These are phyloP conservation scores for Phylloporus sp. DNA, from an alignment of 768 basidiomycete genomes.

Conservation along the genomic window DNA sequence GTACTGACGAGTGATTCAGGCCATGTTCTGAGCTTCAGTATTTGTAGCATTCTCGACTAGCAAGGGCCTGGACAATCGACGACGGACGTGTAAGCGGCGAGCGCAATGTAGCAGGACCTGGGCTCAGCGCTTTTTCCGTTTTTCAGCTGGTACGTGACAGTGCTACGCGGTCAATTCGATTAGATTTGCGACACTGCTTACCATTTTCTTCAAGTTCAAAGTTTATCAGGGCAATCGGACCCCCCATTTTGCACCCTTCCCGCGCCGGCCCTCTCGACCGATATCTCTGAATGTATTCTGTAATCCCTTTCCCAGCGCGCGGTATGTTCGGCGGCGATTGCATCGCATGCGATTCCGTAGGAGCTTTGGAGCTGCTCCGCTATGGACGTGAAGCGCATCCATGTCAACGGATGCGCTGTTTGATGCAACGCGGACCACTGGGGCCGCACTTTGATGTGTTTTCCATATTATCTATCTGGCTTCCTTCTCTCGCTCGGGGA, in stretches of 20 bases:
- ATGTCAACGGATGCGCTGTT: too few species aligned
- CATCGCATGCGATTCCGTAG: neutral
- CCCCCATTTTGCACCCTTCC: neutral
- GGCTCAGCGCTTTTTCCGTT: neutral
- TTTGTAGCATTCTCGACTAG: too few species aligned
- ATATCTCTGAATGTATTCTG: neutral
- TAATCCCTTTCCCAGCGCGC: neutral
- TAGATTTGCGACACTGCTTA: neutral
- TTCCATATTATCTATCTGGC: neutral
- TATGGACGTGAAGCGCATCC: neutral
- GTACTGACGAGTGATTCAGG: too few species aligned
- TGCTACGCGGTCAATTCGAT: neutral
- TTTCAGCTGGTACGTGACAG: neutral
- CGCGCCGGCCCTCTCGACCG: neutral
- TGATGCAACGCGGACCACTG: neutral
- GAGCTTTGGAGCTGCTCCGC: neutral
- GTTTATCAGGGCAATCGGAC: neutral
- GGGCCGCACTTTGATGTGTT: neutral
- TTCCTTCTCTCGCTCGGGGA: neutral
- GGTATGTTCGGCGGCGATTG: neutral
- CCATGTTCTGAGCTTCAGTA: too few species aligned
- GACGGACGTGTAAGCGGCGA: too few species aligned
- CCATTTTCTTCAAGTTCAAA: too few species aligned
- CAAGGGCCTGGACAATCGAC: too few species aligned
- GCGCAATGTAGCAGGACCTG: too few species aligned